A percentile compares a stretch with the other conserved stretches of the same genome.
These are phyloP conservation scores for Yarrowia keelungensis DNA, from an alignment of 805 yeast species.

Conservation along the genomic window DNA sequence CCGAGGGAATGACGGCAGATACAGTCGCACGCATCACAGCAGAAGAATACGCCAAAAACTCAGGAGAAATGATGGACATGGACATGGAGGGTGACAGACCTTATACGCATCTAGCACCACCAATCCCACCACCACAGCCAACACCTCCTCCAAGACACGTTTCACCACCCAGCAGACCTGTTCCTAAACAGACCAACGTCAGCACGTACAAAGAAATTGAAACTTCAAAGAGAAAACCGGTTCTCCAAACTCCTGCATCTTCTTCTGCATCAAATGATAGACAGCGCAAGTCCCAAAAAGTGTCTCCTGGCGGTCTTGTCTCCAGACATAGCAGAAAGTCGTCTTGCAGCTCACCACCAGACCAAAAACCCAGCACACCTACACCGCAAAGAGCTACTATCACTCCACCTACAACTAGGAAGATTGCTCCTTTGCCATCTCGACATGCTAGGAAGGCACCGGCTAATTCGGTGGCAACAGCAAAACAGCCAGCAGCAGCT, in stretches of 20 bases:
- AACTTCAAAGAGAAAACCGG: constrained; percentile 1
- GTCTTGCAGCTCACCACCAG: neutral
- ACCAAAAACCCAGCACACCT: constrained; percentile 1
- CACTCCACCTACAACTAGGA: neutral
- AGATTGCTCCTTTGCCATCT: neutral
- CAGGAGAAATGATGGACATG: constrained; percentile 39
- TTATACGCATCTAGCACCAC: constrained; percentile 3
- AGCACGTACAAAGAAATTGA: neutral
- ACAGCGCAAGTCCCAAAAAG: neutral
- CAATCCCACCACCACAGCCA: neutral
- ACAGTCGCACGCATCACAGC: constrained; percentile 55
- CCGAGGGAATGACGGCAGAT: constrained; percentile 57
- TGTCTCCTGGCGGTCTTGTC: constrained; percentile 5
- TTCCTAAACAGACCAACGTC: neutral
- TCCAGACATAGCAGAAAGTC: neutral
- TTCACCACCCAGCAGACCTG: neutral
- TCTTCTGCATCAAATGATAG: neutral
- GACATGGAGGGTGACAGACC: constrained; percentile 4
- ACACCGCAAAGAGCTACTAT: constrained; percentile 15
- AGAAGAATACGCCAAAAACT: constrained; percentile 39
- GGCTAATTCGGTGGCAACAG: neutral
- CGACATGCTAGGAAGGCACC: neutral
- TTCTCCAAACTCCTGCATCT: neutral
- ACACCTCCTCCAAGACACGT: constrained; percentile 1
- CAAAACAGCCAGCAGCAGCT: neutral